These are phyloP conservation scores for Wickerhamiella azymoides DNA, from an alignment of 805 yeast genomes.

Conservation along the genomic window DNA sequence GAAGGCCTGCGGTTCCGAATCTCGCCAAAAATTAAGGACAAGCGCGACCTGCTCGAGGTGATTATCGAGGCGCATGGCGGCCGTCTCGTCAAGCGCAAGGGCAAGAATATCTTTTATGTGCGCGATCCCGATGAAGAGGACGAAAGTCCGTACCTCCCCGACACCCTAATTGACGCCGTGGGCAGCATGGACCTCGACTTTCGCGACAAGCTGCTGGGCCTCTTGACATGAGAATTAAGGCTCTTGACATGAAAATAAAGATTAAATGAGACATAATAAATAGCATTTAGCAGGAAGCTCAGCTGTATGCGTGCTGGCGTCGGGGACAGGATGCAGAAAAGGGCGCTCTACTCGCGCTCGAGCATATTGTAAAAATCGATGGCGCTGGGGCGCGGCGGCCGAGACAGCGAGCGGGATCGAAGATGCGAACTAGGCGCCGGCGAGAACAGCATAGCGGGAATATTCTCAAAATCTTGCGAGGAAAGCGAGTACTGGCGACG, in stretches of 20 bases:
- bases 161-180: slow-evolving; percentile 13
- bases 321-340: too few relatives aligned
- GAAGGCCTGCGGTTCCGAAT: slow-evolving; percentile 37
- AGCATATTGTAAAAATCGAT: background rate
- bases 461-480: background rate
- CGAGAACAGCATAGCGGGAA: background rate
- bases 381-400: background rate
- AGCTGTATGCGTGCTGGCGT: too few relatives aligned
- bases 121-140: slow-evolving; percentile 10
- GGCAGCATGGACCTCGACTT: slow-evolving; percentile 13
- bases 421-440: background rate
- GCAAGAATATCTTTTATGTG: background rate
- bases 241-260: too few relatives aligned
- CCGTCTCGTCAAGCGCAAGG: background rate
- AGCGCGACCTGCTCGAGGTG: slow-evolving; percentile 38
- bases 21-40: slow-evolving; percentile 47
- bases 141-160: slow-evolving; percentile 10
- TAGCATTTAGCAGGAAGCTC: too few relatives aligned
- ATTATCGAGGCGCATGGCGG: slow-evolving; percentile 53
- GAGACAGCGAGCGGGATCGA: background rate
- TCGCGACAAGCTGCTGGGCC: background rate
- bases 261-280: too few relatives aligned
- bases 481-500: background rate
- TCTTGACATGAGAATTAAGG: background rate
- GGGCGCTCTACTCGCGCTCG: too few relatives aligned